Base-by-base conservation (phyloP, 805 yeast species). In the Zygotorulaspora florentina region DNA sequence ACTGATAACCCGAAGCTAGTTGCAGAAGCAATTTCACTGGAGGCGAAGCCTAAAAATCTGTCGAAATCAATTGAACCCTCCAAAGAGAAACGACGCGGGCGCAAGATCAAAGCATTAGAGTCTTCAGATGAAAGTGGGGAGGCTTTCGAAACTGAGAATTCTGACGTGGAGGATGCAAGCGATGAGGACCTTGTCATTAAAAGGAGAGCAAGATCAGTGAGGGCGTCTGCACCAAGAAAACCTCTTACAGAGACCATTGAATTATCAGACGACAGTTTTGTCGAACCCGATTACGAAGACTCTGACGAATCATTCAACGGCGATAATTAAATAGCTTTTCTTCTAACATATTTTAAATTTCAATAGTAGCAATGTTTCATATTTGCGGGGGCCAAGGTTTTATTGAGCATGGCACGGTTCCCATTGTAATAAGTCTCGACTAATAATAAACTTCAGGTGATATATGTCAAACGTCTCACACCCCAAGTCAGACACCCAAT, bases 191-290 rank as follows among this genome's bases (percentile, higher is more conserved):
- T 50, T 4, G 31, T 46, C 2, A 54, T 44, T 43, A 48, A 55
- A 31, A 52, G 55, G 43, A 15, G 54, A 26, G 52, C 49, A 29
- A 53, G 65, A 20, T 28, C 54, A 9, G 23, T 57, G 4, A 55
- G 68, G 40, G 27, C 54, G 1, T 23, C 52, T 3, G 41, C 44
- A 1, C 50, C 58, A 1, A 45, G 46, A 18, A 49, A 46, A 17
- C 40, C 55, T 1, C 56, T 61, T 36, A 38, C 36, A 2, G 61
- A 57, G 23, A 34, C 48, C 13, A 40, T 58, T 7, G 61, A 57
- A 25, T 39, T 58, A 11, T 59, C 66, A 0, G 66, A 62, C 30
- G 61, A 60, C 37, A 56, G 63, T 35, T 56, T 58, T 27, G 40
- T 54, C 13, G 64, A 58, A 16, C 61, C 55, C 17, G 61, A 55